Evolutionary conservation across 2,329 filamentous ascomycete species (phyloP), one percentile per base, ranked within the genome.

Genomic region (Fusarium guadeloupense): DNA sequence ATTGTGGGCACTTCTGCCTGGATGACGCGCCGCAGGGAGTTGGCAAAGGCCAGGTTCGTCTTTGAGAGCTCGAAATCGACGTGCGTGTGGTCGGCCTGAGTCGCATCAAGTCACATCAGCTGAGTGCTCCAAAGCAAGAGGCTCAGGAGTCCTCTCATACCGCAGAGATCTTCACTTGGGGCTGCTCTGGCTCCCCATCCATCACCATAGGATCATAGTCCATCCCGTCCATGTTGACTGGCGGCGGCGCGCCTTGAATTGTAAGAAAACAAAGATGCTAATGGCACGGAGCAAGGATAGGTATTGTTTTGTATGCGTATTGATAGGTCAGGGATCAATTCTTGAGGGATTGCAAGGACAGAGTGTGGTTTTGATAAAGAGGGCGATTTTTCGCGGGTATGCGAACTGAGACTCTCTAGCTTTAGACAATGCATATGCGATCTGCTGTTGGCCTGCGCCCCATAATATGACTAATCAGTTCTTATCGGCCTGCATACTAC

Each of bases 1-100:
- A 98, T 88, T 20, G 92, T 97, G 10, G 94, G 93, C 56, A 99
- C 91, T 78, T 99, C 94, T 70, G 92, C 91, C 66, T 97, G 89
- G 80, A 98, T 94, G 55, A 92, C 85, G 73, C 94, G 91, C 61
- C 94, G 93, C 59, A 98, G 80, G 39, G 93, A 90, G 82, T 99
- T 99, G 70, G 94, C 94, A 70, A 97, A 92, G 62, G 93, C 86
- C 55, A 97, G 88, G 74, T 96, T 92, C 71, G 94, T 91, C 74
- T 92, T 92, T 71, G 87, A 89, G 54, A 99, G 87, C 76, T 95
- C 89, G 81, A 98, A 98, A 78, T 97, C 90, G 75, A 97, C 93
- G 71, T 91, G 89, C 69, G 88, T 86, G 62, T 81, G 81, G 73
- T 93, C 91, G 64, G 91, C 91, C 92, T 97, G 68, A 51, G 44